A percentile compares a stretch with the other conserved stretches of the same genome.
These are phyloP conservation scores for Penicillium herquei DNA, from an alignment of 495 filamentous ascomycete species.

Conservation along the genomic window DNA sequence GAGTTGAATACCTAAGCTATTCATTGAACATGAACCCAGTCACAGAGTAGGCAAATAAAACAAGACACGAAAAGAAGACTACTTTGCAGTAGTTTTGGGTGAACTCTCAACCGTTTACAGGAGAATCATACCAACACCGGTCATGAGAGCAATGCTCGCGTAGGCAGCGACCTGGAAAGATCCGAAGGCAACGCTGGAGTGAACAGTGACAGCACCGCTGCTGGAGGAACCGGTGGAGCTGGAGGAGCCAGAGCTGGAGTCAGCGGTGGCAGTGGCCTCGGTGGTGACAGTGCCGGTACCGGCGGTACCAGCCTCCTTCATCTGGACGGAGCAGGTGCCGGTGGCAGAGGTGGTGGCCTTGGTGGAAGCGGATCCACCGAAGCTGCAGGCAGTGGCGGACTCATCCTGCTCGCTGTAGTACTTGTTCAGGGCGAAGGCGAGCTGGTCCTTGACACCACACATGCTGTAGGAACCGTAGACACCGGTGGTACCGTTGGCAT, in stretches of 20 bases:
- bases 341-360: conserved; percentile 47
- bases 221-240: conserved; percentile 37
- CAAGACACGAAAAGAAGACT: conserved; percentile 1
- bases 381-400: conserved; percentile 66
- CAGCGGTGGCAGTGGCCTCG: conserved; percentile 36
- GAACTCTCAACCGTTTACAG: conserved; percentile 38
- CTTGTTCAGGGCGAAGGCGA: conserved; percentile 75
- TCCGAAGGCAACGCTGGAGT: conserved; percentile 43
- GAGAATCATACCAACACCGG: conserved; percentile 70
- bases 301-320: conserved; percentile 60
- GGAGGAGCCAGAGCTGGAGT: conserved; percentile 18
- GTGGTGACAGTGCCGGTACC: conserved; percentile 66
- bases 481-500: conserved; percentile 66
- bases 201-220: conserved; percentile 33
- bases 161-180: conserved; percentile 64
- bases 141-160: conserved; percentile 58
- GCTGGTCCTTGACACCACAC: conserved; percentile 75
- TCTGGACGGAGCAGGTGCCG: conserved; percentile 51
- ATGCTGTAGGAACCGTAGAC: conserved; percentile 87
- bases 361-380: conserved; percentile 62
- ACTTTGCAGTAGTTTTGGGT: background rate
- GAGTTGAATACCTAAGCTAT: background rate
- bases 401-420: conserved; percentile 69
- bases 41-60: background rate
- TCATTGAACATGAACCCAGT: background rate